phyloP scores from a whole-genome alignment of 2,329 filamentous ascomycete species.

The Didymella lethalis region DNA sequence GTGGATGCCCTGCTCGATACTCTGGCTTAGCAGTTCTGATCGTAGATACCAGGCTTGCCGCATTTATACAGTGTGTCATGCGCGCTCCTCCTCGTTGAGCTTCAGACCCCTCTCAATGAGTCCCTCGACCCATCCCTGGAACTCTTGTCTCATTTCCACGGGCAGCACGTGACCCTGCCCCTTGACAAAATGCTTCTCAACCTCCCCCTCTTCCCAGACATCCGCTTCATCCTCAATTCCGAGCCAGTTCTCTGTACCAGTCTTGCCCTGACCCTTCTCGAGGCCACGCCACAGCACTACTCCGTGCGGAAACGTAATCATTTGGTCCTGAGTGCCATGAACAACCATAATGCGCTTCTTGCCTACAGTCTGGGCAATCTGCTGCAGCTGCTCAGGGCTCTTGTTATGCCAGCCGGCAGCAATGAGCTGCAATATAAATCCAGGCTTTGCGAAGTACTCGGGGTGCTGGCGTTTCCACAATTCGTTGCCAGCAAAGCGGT shows the following conservation, averaged over 20 bases:
- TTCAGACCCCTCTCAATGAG: constrained; percentile 59
- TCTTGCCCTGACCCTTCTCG: constrained; percentile 59
- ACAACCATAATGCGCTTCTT: constrained; percentile 77
- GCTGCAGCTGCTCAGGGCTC: constrained; percentile 68
- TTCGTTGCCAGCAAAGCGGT: constrained; percentile 83
- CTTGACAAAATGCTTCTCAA: constrained; percentile 69
- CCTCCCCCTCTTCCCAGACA: constrained; percentile 51
- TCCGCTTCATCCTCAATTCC: constrained; percentile 47
- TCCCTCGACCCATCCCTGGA: constrained; percentile 69
- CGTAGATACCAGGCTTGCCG: neutral
- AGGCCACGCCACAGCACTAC: constrained; percentile 72
- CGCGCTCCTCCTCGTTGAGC: constrained; percentile 4
- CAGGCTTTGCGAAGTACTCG: constrained; percentile 67
- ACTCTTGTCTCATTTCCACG: constrained; percentile 74
- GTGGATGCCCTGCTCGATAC: neutral
- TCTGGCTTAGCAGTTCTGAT: neutral
- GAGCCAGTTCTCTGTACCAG: constrained; percentile 45
- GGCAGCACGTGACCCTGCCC: constrained; percentile 78
- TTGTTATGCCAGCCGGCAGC: constrained; percentile 85
- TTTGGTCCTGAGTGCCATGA: constrained; percentile 78
- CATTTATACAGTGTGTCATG: neutral
- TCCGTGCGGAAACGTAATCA: constrained; percentile 78
- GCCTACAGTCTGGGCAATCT: constrained; percentile 73
- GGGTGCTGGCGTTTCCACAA: constrained; percentile 72
- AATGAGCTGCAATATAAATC: constrained; percentile 78